Conservation (phyloP, 2,329 filamentous ascomycete species). For the Trichoderma pleuroti region DNA sequence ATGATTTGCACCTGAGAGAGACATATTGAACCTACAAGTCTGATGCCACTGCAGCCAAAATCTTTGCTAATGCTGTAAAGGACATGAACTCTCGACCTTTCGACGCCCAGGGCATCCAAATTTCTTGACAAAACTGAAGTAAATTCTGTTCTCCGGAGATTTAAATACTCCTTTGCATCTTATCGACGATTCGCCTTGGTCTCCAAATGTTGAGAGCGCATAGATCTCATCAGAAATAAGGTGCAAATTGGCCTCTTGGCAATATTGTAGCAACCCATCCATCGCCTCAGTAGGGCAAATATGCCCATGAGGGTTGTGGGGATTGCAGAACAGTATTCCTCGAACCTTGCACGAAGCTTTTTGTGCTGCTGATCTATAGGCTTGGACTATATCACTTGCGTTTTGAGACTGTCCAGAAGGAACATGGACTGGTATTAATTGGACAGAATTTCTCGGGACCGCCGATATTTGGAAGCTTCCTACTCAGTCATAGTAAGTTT, state of each 20-base stretch:
- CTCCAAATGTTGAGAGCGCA: slow-evolving; percentile 12
- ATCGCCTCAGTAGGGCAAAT: slow-evolving; percentile 9
- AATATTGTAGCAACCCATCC: slow-evolving; percentile 8
- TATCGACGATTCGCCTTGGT: background rate
- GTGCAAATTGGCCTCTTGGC: slow-evolving; percentile 7
- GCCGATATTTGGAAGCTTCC: slow-evolving; percentile 17
- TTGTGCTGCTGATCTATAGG: background rate
- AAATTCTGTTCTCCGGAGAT: background rate
- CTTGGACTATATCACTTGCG: background rate
- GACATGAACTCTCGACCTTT: slow-evolving; percentile 2
- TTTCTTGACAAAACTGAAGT: slow-evolving; percentile 12
- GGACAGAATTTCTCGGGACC: slow-evolving; percentile 7
- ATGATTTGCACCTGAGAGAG: background rate
- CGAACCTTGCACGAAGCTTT: background rate
- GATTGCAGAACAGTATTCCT: slow-evolving; percentile 16
- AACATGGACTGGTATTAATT: slow-evolving; percentile 8
- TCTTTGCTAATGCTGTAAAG: slow-evolving; percentile 17
- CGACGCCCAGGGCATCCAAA: background rate
- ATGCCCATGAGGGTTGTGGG: slow-evolving; percentile 15
- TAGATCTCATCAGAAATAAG: slow-evolving; percentile 17
- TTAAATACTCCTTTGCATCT: background rate
- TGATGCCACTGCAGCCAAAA: slow-evolving; percentile 15
- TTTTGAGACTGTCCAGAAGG: background rate
- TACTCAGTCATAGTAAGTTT: background rate
- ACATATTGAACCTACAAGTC: background rate